Percentiles rank a stretch among this genome's conserved stretches.
Conservation (phyloP, 345 rosid species). For the Salix exigua region DNA sequence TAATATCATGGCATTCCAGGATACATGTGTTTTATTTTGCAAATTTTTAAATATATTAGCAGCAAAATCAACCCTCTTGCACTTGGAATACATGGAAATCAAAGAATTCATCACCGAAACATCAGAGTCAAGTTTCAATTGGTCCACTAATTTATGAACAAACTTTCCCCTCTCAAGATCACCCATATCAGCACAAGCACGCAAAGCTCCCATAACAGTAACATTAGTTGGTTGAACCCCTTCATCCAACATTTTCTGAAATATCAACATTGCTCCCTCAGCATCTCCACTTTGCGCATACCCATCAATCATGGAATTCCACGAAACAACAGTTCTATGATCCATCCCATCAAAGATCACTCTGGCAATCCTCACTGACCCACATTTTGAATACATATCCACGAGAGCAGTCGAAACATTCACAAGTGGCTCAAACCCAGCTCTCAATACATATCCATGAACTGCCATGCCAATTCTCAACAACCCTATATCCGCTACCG, state of each 20-base stretch:
- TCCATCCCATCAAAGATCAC: conserved; percentile 26
- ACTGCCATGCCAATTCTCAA: conserved; percentile 23
- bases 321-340: conserved; percentile 21
- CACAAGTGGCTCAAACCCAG: conserved; percentile 18
- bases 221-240: conserved; percentile 26
- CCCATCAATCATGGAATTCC: conserved; percentile 34
- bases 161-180: conserved; percentile 23
- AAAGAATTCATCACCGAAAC: conserved; percentile 31
- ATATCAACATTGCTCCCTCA: conserved; percentile 21
- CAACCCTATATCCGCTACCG: conserved; percentile 10
- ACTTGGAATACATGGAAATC: conserved; percentile 34
- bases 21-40: conserved; percentile 18
- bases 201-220: conserved; percentile 25
- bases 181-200: conserved; percentile 30
- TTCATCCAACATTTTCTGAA: conserved; percentile 26
- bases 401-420: conserved; percentile 21
- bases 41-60: conserved; percentile 14
- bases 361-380: conserved; percentile 20
- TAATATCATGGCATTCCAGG: conserved; percentile 35
- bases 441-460: conserved; percentile 24
- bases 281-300: conserved; percentile 23
- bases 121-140: conserved; percentile 18
- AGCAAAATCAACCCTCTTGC: conserved; percentile 24
- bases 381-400: conserved; percentile 31
- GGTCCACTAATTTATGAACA: conserved; percentile 19